Evolutionary conservation across 257 asterid species (phyloP).

Genomic region (Capsicum baccatum): DNA sequence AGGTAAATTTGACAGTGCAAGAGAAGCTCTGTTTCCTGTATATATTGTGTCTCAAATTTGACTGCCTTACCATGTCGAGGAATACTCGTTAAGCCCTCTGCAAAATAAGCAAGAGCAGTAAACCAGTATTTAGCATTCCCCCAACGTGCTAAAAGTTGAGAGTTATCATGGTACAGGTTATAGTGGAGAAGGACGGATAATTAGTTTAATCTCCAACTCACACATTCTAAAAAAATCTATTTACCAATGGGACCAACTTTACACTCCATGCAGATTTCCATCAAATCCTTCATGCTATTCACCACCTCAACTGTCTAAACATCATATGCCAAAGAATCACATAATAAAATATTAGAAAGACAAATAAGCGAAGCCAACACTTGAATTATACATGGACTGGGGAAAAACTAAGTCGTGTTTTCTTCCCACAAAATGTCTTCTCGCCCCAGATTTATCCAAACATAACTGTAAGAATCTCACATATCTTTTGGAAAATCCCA

Average conservation of each 20-base stretch:
- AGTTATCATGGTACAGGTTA: not conserved
- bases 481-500: slow-evolving; percentile 94
- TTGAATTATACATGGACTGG: not conserved
- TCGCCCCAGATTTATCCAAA: not conserved
- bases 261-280: slow-evolving; percentile 82
- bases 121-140: not conserved
- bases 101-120: slow-evolving; percentile 33
- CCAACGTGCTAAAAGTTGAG: not conserved
- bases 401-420: not conserved
- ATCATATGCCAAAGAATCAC: slow-evolving; percentile 30
- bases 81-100: slow-evolving; percentile 82
- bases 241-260: slow-evolving; percentile 90
- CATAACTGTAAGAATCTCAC: slow-evolving; percentile 95
- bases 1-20: slow-evolving; percentile 59
- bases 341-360: slow-evolving; percentile 14
- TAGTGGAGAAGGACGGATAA: not conserved
- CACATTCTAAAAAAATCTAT: slow-evolving; percentile 20
- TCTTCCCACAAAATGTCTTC: not conserved
- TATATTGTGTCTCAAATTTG: slow-evolving; percentile 55
- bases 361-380: no score
- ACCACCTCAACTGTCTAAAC: slow-evolving; percentile 92
- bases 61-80: slow-evolving; percentile 58
- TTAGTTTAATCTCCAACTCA: not conserved
- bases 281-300: slow-evolving; percentile 93
- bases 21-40: slow-evolving; percentile 67